Conservation (phyloP, 306 rosid species). For the Lathyrus tuberosus region DNA sequence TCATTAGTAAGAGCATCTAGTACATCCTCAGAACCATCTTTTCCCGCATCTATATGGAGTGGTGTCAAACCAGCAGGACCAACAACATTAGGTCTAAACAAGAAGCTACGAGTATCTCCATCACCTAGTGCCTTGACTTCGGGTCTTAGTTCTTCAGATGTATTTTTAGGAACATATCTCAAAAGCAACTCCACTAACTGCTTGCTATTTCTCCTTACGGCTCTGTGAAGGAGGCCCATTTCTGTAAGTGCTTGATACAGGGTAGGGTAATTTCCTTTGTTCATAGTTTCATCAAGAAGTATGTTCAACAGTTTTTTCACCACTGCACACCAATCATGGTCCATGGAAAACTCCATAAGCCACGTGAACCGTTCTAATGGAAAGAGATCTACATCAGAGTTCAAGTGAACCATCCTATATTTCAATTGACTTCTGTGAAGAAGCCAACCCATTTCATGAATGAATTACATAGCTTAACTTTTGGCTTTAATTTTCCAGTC, state of each 20-base stretch:
- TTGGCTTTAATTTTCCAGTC: constrained; percentile 52
- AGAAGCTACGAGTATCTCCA: too few species aligned
- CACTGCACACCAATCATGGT: constrained; percentile 88
- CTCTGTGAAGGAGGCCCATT: too few species aligned
- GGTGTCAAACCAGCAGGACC: too few species aligned
- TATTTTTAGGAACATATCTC: too few species aligned
- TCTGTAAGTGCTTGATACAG: constrained; percentile 58
- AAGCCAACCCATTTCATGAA: constrained; percentile 96
- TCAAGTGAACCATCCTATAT: constrained; percentile 61
- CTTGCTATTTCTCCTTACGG: too few species aligned
- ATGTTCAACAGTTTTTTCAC: constrained; percentile 73
- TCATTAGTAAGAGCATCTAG: too few species aligned
- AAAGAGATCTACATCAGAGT: constrained; percentile 57
- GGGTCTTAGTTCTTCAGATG: too few species aligned
- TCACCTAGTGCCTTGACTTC: too few species aligned
- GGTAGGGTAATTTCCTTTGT: constrained; percentile 62
- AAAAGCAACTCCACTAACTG: too few species aligned
- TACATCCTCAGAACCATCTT: too few species aligned
- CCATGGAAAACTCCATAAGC: constrained; percentile 91
- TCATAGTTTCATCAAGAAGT: constrained; percentile 67
- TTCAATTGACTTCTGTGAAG: constrained; percentile 75
- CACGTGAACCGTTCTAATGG: constrained; percentile 71
- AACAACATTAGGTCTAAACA: too few species aligned
- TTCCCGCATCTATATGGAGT: too few species aligned
- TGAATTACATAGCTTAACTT: constrained; percentile 79